Percentiles rank a stretch among this genome's conserved stretches.
These are phyloP conservation scores for Lepidium didymum DNA, from an alignment of 345 rosid species.

Conservation along the genomic window DNA sequence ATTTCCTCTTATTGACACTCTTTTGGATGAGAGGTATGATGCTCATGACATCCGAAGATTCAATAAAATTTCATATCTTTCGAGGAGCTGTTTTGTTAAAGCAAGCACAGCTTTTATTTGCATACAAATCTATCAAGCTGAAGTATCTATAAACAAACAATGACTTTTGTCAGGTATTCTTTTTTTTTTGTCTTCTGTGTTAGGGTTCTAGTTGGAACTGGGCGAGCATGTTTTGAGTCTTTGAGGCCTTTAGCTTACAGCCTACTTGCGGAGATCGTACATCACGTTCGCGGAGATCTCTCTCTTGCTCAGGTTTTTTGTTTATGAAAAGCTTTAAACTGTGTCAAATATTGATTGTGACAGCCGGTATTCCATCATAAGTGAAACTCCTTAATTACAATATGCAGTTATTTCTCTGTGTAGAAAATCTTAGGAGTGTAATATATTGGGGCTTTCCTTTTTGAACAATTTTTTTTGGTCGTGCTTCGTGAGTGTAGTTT, in stretches of 20 bases:
- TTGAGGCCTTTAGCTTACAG: conserved; percentile 98
- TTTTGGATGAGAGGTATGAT: conserved; percentile 84
- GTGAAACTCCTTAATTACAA: background rate
- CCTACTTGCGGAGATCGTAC: conserved; percentile 95
- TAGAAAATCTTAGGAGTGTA: background rate
- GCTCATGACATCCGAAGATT: background rate
- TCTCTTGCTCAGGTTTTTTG: conserved; percentile 69
- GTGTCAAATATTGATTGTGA: background rate
- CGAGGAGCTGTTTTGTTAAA: background rate
- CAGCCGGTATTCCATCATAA: background rate
- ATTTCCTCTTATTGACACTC: conserved; percentile 93
- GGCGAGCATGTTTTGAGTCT: conserved; percentile 96
- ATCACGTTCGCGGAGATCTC: conserved; percentile 90
- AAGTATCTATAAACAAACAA: background rate
- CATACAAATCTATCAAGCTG: background rate
- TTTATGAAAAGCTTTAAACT: conserved; percentile 1
- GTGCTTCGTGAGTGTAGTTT: conserved; percentile 3
- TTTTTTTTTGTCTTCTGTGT: conserved; percentile 4
- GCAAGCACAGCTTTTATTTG: background rate
- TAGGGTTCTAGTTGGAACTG: conserved; percentile 97
- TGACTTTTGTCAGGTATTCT: background rate
- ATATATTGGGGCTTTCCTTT: background rate
- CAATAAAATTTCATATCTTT: background rate
- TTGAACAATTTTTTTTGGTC: background rate
- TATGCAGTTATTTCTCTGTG: background rate